Percentiles rank a stretch among this genome's conserved stretches.
These are phyloP conservation scores for Aphanomyces stellatus DNA, from an alignment of 352 stramenopile species.

Conservation along the genomic window DNA sequence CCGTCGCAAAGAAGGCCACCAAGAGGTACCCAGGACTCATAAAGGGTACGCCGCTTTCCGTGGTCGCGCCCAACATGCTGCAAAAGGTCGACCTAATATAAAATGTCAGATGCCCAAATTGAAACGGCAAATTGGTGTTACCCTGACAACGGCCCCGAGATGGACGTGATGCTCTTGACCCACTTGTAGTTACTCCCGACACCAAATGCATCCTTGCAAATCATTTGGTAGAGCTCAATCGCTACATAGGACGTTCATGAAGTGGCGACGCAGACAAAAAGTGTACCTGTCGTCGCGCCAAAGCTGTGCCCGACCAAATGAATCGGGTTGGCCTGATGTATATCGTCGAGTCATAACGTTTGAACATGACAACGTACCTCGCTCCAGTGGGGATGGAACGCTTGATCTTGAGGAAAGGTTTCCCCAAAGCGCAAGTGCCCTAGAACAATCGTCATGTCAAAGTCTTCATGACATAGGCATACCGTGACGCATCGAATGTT, in stretches of 20 bases:
- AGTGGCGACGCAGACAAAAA: neutral
- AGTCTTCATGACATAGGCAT: neutral
- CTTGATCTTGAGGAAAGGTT: conserved; percentile 23
- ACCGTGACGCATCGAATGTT: conserved; percentile 26
- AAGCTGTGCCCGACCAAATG: conserved; percentile 58
- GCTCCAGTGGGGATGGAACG: conserved; percentile 38
- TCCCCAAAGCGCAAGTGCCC: conserved; percentile 40
- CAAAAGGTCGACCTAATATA: conserved; percentile 5
- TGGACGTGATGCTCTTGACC: conserved; percentile 49
- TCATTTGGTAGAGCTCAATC: conserved; percentile 62
- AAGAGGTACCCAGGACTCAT: conserved; percentile 34
- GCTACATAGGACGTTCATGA: conserved; percentile 12
- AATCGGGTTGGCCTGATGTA: conserved; percentile 29
- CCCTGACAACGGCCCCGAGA: conserved; percentile 47
- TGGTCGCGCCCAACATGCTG: neutral
- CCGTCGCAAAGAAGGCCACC: conserved; percentile 29
- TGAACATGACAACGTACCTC: neutral
- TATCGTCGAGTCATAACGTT: neutral
- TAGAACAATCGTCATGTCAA: neutral
- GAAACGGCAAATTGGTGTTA: conserved; percentile 34
- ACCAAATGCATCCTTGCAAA: conserved; percentile 44
- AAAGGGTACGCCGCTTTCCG: conserved; percentile 25
- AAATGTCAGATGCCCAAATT: conserved; percentile 32
- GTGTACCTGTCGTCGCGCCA: conserved; percentile 34
- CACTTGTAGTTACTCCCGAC: conserved; percentile 44